Conservation (phyloP, 2,329 filamentous ascomycete genomes). For the Fusarium sp. region DNA sequence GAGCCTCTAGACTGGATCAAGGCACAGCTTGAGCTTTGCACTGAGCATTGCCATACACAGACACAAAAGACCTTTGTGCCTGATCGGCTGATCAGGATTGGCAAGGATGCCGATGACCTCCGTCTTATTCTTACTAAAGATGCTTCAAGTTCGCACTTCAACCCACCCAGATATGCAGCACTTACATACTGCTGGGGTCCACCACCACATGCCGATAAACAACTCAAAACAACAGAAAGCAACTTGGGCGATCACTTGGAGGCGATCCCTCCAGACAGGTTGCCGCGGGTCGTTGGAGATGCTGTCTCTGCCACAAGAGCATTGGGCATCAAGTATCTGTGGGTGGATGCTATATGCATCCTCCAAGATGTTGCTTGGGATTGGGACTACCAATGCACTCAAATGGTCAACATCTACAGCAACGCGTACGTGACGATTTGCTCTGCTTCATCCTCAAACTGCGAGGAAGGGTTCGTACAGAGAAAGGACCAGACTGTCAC, state of each 20-base stretch:
- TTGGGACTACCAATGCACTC: not conserved
- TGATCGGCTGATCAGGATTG: not conserved
- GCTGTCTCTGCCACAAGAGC: not conserved
- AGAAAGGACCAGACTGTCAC: not conserved
- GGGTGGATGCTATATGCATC: slow-evolving; percentile 6
- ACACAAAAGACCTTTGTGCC: not conserved
- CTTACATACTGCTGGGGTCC: slow-evolving; percentile 3
- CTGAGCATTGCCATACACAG: not conserved
- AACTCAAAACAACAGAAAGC: not conserved
- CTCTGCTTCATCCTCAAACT: not conserved
- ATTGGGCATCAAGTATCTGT: not conserved
- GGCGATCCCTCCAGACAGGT: not conserved
- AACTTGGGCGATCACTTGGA: not conserved
- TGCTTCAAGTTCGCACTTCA: not conserved
- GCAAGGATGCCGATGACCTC: not conserved
- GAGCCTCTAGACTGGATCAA: not conserved
- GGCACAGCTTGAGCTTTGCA: not conserved
- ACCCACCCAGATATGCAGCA: not conserved
- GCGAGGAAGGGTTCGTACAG: not conserved
- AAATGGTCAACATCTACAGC: not conserved
- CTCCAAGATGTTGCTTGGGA: not conserved
- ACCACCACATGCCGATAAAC: not conserved
- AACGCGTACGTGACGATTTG: not conserved
- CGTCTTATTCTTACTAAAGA: not conserved
- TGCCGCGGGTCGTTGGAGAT: not conserved